Evolutionary conservation across 306 rosid genomes (phyloP).

Genomic region (Trifolium subterraneum): DNA sequence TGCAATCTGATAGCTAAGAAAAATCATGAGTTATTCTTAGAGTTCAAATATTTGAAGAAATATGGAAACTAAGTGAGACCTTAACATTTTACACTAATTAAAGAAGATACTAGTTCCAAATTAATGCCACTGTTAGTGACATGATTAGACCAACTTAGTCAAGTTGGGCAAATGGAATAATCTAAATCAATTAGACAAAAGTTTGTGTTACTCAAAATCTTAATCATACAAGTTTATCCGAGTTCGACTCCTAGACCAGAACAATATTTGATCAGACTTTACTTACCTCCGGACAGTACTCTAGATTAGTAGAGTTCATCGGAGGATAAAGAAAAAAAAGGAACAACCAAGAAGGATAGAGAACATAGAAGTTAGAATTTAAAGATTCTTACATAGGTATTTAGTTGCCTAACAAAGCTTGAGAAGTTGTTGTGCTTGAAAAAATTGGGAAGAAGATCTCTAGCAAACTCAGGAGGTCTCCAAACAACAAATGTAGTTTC

Average conservation of each 20-base stretch:
- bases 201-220: not conserved
- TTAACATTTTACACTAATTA: not conserved
- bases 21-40: constrained; percentile 3
- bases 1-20: not conserved
- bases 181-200: constrained; percentile 9
- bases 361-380: not conserved
- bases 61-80: not conserved
- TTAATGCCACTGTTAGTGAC: not conserved
- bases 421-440: constrained; percentile 94
- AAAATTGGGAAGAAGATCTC: constrained; percentile 79
- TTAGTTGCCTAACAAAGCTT: constrained; percentile 86
- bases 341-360: not conserved
- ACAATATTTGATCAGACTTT: not conserved
- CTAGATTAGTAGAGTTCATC: not conserved
- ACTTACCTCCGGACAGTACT: not conserved
- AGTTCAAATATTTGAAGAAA: constrained; percentile 29
- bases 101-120: constrained; percentile 3
- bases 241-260: not conserved
- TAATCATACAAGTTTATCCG: not conserved
- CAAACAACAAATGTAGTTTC: constrained; percentile 71
- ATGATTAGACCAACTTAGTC: constrained; percentile 7
- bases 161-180: not conserved
- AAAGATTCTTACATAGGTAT: constrained; percentile 64
- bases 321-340: not conserved
- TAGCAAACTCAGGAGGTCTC: constrained; percentile 80